These are phyloP conservation scores for Priceomyces melissophilus DNA, from an alignment of 805 yeast genomes.

Conservation along the genomic window DNA sequence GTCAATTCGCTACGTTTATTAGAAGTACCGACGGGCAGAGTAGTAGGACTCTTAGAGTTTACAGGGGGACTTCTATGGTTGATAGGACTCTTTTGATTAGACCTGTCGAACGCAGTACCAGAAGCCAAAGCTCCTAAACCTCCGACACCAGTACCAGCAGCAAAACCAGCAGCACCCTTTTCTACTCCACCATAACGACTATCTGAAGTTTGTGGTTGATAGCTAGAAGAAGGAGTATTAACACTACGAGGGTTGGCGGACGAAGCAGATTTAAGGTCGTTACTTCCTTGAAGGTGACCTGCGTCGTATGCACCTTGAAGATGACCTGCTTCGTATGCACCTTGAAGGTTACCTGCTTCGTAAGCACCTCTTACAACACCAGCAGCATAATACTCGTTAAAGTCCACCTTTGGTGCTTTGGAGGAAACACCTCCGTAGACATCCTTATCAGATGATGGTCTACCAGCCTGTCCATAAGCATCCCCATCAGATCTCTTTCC, in stretches of 20 bases:
- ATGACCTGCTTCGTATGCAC: constrained; percentile 16
- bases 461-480: neutral
- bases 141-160: constrained; percentile 9
- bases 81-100: constrained; percentile 1
- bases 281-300: constrained; percentile 1
- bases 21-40: neutral
- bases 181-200: neutral
- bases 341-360: constrained; percentile 15
- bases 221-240: too few species aligned
- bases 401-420: constrained; percentile 2
- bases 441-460: neutral
- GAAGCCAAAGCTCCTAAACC: constrained; percentile 5
- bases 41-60: too few species aligned
- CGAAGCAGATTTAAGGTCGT: too few species aligned
- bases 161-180: constrained; percentile 6
- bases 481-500: neutral
- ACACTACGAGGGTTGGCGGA: too few species aligned
- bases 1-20: constrained; percentile 2
- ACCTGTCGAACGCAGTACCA: neutral
- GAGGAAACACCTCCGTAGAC: neutral
- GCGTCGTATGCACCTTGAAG: constrained; percentile 5
- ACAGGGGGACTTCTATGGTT: neutral
- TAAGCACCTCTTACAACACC: constrained; percentile 14
- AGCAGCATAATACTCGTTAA: constrained; percentile 10
- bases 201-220: too few species aligned